Evolutionary conservation across 805 yeast genomes (phyloP), one percentile per base, ranked within the genome.

Genomic region (Saccharomycopsis fibuligera): DNA sequence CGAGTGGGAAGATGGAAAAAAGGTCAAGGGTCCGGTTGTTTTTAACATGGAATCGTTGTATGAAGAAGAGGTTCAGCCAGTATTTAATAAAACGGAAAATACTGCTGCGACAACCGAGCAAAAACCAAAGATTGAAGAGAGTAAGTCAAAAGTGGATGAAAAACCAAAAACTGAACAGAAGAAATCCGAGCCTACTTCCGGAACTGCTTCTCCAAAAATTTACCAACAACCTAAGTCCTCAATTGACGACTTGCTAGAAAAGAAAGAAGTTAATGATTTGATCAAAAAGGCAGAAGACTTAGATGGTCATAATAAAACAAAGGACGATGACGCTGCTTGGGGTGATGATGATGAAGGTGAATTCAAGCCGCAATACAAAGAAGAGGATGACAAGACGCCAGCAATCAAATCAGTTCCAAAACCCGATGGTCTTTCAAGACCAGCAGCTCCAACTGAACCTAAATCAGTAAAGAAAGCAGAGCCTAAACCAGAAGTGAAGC

Each of bases 1-100:
- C 1, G 96, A 89, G 56, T 93, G 88, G 83, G 74, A 81, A 49
- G 66, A 66, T 19, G 98, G 98, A 31, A 82, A 87, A 62, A 73
- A 74, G 24, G 82, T 82, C n/a, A 79, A 79, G 51, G 93, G 95
- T 8, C 99, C 99, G 16, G 68, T 86, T 46, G 68, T 91, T 55
- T 68, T 87, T 56, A 76, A 81, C 31, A 76, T 95, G 83, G 83
- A 76, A 62, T 78, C 85, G 9, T 57, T 90, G 16, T 91, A 76
- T 62, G 91, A 89, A n/a, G 95, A 95, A 21, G 62, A 76, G 3
- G 76, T 46, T 22, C 51, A 42, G 5, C 16, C 14, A 19, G 47
- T 40, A 9, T 37, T 27, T 17, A 31, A 50, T 17, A 48, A 46
- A 44, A 22, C 56, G 40, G 50, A 50, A 37, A 47, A 50, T n/a